A percentile compares a stretch with the other conserved stretches of the same genome.
Conservation (phyloP, 768 basidiomycete species). For the Pisolithus marmoratus region DNA sequence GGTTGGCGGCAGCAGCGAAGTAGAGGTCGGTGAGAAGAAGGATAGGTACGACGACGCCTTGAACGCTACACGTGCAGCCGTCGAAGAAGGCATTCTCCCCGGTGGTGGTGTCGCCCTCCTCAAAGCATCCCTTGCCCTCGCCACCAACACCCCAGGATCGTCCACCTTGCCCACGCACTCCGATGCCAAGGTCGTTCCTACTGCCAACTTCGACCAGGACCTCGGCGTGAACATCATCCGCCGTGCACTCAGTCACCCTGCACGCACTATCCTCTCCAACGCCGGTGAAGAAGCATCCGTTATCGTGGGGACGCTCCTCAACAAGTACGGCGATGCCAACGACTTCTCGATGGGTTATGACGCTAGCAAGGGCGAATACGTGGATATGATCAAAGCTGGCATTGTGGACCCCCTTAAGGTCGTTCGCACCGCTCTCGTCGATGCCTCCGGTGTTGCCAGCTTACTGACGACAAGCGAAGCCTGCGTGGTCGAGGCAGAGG, state of each 20-base stretch:
- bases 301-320: conserved; percentile 81
- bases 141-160: conserved; percentile 45
- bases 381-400: conserved; percentile 91
- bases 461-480: conserved; percentile 91
- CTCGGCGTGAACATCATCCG: conserved; percentile 93
- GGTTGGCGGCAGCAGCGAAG: conserved; percentile 89
- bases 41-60: conserved; percentile 96
- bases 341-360: conserved; percentile 89
- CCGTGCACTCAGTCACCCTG: conserved; percentile 76
- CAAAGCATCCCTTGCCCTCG: conserved; percentile 71
- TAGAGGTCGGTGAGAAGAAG: conserved; percentile 99
- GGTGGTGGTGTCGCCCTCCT: conserved; percentile 93
- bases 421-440: conserved; percentile 86
- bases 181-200: conserved; percentile 63
- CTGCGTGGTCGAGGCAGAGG: conserved; percentile 87
- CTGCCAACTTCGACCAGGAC: conserved; percentile 94
- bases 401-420: conserved; percentile 97
- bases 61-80: conserved; percentile 96
- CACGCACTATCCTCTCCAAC: conserved; percentile 86
- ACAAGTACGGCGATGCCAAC: conserved; percentile 62
- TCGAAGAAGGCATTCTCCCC: conserved; percentile 97
- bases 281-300: conserved; percentile 94
- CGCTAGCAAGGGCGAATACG: conserved; percentile 85
- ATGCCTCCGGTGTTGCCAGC: conserved; percentile 90
- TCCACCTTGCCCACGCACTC: conserved; percentile 44